These are phyloP conservation scores for Ramularia collo-cygni DNA, from an alignment of 2,329 filamentous ascomycete genomes.

Conservation along the genomic window DNA sequence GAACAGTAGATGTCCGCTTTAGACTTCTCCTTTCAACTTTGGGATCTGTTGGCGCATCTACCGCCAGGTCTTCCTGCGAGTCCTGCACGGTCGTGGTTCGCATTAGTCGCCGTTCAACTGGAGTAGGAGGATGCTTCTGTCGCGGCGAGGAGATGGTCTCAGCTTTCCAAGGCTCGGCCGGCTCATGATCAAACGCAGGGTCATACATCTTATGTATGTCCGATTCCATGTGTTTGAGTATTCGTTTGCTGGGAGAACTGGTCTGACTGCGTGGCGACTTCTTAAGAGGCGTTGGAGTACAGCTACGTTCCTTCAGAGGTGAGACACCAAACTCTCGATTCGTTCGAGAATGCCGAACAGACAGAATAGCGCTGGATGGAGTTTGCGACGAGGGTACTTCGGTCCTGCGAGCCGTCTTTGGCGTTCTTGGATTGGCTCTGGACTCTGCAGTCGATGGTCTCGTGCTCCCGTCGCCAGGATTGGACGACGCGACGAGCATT, in stretches of 20 bases:
- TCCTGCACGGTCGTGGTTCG: slow-evolving; percentile 11
- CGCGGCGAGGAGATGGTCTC: background rate
- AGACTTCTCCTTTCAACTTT: background rate
- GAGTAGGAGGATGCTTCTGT: background rate
- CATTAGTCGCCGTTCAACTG: background rate
- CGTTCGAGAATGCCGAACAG: slow-evolving; percentile 2
- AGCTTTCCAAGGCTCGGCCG: too few relatives aligned
- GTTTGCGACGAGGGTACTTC: slow-evolving; percentile 16
- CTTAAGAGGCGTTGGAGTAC: slow-evolving; percentile 3
- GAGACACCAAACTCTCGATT: slow-evolving; percentile 2
- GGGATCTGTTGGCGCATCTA: background rate
- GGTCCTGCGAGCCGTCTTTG: slow-evolving; percentile 4
- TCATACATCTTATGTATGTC: too few relatives aligned
- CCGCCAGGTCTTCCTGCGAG: slow-evolving; percentile 10
- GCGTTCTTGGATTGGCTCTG: slow-evolving; percentile 6
- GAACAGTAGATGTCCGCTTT: slow-evolving; percentile 6
- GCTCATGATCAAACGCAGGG: too few relatives aligned
- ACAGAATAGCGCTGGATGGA: slow-evolving; percentile 12
- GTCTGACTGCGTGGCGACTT: background rate
- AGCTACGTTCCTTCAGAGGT: slow-evolving; percentile 16
- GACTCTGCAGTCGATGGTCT: slow-evolving; percentile 14
- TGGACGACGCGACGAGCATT: slow-evolving; percentile 1
- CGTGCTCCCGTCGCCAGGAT: slow-evolving; percentile 3
- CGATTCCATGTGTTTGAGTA: too few relatives aligned
- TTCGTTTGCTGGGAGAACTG: too few relatives aligned